These are phyloP conservation scores for Aquanectria penicillioides DNA, from an alignment of 2,329 filamentous ascomycete species.

Conservation along the genomic window DNA sequence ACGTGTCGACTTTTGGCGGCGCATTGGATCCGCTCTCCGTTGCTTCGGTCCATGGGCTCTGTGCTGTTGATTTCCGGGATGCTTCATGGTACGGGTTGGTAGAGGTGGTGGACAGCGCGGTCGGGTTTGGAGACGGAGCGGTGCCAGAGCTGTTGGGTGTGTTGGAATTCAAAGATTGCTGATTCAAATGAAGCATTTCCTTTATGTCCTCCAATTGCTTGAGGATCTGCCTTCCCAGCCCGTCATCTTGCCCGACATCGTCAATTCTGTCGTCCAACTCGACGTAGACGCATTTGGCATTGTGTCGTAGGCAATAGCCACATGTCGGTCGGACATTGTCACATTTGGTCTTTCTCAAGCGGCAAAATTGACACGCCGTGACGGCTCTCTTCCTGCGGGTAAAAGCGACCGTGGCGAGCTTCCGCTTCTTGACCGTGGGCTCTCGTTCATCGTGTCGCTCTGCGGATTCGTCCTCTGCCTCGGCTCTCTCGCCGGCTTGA, in stretches of 20 bases:
- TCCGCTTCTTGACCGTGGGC: constrained; percentile 7
- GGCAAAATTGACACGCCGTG: constrained; percentile 28
- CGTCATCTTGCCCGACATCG: neutral
- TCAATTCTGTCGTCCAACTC: constrained; percentile 9
- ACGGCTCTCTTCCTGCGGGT: constrained; percentile 25
- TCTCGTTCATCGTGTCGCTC: neutral
- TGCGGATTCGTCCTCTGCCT: neutral
- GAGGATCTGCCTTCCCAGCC: constrained; percentile 21
- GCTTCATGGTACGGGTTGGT: neutral
- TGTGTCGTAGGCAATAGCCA: constrained; percentile 21
- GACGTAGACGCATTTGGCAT: constrained; percentile 25
- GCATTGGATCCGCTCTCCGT: neutral
- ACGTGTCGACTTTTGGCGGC: neutral
- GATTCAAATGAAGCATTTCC: constrained; percentile 4
- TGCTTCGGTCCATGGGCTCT: neutral
- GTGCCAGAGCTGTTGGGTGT: neutral
- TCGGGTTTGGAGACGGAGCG: neutral
- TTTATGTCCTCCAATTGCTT: constrained; percentile 23
- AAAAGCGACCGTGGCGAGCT: constrained; percentile 19
- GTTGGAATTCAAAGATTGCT: neutral
- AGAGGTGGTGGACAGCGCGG: neutral
- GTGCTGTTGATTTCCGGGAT: neutral
- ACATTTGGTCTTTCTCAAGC: constrained; percentile 27
- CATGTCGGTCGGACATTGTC: constrained; percentile 27
- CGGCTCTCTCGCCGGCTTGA: neutral